Evolutionary conservation across 345 rosid genomes (phyloP), one percentile per base, ranked within the genome.

Genomic region (Excoecaria agallocha): DNA sequence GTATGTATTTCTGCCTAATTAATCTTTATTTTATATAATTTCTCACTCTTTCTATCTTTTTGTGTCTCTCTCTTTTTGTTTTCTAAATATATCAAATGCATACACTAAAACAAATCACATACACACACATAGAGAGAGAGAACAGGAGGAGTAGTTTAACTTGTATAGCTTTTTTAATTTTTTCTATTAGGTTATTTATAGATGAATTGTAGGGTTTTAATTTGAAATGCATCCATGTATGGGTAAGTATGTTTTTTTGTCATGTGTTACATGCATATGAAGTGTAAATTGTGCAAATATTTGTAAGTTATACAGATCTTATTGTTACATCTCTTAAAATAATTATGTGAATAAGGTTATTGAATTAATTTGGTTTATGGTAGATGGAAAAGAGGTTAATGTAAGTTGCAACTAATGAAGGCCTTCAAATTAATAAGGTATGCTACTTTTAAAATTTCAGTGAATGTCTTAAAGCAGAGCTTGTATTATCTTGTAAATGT

Each of bases 301-400:
- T 22, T 8, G 39, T 51, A 12, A 51, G 56, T n/a, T 51, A 51
- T 51, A 3, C 56, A 51, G 2, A 17, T 51, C 19, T 8, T 17
- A 16, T 16, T 13, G 66, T 62, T 35, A 17, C 45, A 39, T 39
- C 11, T 39, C 39, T 39, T 63, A 25, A 58, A 49, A 52, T 49
- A 4, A 39, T 20, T 61, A n/a, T 54, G 48, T 70, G 11, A 30
- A 20, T 48, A 20, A 39, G 46, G 13, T 66, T 74, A 46, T 70
- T 84, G 69, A 85, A 50, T 65, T 59, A 73, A 49, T 76, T 82
- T 80, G 69, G 50, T 79, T 66, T 64, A 48, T 84, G 77, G 65
- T 84, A 95, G 99, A 95, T 95, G 92, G 98, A 90, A 55, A 95
- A 95, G 86, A 88, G 99, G 84, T 83, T 95, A 81, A 86, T 81